Conservation (phyloP, 192 early-diverging fungal species). For the Entomortierella lignicola region DNA sequence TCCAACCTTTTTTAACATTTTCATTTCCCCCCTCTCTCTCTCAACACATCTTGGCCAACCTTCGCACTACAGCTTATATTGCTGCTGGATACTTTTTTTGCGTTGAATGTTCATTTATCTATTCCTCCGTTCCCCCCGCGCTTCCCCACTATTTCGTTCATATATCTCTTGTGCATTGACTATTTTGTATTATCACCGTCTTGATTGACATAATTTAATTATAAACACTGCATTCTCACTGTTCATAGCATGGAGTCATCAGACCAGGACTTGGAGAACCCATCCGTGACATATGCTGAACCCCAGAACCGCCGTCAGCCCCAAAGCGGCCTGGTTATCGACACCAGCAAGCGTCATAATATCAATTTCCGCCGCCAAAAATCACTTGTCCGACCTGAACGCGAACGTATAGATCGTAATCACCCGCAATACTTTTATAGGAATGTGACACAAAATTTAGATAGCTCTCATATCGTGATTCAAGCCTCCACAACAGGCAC, state of each 20-base stretch:
- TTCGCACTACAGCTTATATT: too few relatives aligned
- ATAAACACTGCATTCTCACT: neutral
- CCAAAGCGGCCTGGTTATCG: constrained; percentile 34
- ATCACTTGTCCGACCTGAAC: constrained; percentile 76
- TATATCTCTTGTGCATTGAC: too few relatives aligned
- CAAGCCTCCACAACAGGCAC: constrained; percentile 50
- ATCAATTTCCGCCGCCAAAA: constrained; percentile 62
- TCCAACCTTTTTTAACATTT: neutral
- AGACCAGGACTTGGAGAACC: constrained; percentile 47
- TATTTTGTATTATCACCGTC: neutral
- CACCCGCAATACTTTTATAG: constrained; percentile 64
- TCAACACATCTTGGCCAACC: too few relatives aligned
- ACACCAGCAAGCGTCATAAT: constrained; percentile 20
- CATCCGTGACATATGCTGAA: constrained; percentile 21
- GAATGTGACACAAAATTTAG: constrained; percentile 52
- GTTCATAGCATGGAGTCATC: constrained; percentile 34
- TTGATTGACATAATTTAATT: neutral
- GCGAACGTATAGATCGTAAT: constrained; percentile 64
- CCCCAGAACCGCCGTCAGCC: constrained; percentile 35
- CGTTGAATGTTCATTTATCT: too few relatives aligned
- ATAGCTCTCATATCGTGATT: constrained; percentile 40
- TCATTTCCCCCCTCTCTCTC: neutral
- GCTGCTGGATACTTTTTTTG: too few relatives aligned
- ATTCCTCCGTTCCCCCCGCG: too few relatives aligned
- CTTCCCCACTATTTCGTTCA: too few relatives aligned